A percentile compares a stretch with the other conserved stretches of the same genome.
Evolutionary conservation across 2,329 filamentous ascomycete species (phyloP).

Genomic region (Exophiala aquamarina): DNA sequence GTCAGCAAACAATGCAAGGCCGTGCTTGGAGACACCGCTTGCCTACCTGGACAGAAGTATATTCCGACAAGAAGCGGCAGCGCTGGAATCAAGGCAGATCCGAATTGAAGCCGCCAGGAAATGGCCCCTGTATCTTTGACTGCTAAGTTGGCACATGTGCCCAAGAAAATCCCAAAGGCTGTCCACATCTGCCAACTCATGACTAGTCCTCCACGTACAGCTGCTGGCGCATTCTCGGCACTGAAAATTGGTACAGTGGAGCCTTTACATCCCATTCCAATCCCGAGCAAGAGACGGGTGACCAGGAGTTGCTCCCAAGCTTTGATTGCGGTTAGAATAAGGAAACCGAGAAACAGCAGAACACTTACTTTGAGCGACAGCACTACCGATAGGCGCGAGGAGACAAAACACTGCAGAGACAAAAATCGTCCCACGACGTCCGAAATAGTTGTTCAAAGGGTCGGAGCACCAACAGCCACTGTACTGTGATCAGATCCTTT

Average conservation of each 20-base stretch:
- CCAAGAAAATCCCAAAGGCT: slow-evolving; percentile 66
- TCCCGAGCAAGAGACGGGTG: slow-evolving; percentile 70
- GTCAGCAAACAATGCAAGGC: slow-evolving; percentile 45
- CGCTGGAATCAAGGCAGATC: slow-evolving; percentile 65
- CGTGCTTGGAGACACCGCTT: slow-evolving; percentile 34
- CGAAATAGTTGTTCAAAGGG: slow-evolving; percentile 69
- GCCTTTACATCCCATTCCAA: slow-evolving; percentile 75
- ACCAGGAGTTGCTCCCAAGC: slow-evolving; percentile 69
- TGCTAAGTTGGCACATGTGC: slow-evolving; percentile 64
- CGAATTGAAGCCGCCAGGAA: slow-evolving; percentile 65
- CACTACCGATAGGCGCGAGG: slow-evolving; percentile 59
- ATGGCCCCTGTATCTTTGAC: slow-evolving; percentile 60
- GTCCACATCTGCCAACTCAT: slow-evolving; percentile 72
- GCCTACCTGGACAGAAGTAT: slow-evolving; percentile 60
- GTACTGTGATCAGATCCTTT: slow-evolving; percentile 48
- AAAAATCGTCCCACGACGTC: slow-evolving; percentile 67
- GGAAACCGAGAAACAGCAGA: neutral
- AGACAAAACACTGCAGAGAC: slow-evolving; percentile 60
- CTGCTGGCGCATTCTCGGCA: slow-evolving; percentile 69
- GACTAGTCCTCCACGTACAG: slow-evolving; percentile 71
- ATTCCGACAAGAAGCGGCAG: slow-evolving; percentile 59
- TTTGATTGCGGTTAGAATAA: slow-evolving; percentile 1
- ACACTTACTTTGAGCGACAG: slow-evolving; percentile 59
- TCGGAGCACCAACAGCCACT: slow-evolving; percentile 72
- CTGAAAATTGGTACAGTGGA: slow-evolving; percentile 75